Percentiles rank a stretch among this genome's conserved stretches.
phyloP scores from a whole-genome alignment of 2,329 filamentous ascomycete genomes.

The Cytospora mali region DNA sequence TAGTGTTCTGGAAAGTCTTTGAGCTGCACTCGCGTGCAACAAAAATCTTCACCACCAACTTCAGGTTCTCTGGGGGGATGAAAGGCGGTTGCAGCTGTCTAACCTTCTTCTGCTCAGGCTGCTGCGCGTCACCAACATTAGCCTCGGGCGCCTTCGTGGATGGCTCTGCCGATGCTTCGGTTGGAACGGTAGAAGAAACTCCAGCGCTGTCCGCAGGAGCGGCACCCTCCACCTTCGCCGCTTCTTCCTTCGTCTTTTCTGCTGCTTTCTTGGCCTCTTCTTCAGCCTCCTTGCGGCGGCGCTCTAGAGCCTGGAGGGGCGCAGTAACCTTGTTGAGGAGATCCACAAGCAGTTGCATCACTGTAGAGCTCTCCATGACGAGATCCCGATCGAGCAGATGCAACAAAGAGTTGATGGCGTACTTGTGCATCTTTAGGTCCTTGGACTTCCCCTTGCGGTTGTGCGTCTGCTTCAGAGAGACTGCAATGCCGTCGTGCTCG shows the following conservation, averaged over 20 bases:
- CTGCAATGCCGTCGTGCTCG: slow-evolving; percentile 79
- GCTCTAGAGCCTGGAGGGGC: slow-evolving; percentile 79
- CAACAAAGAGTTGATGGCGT: slow-evolving; percentile 87
- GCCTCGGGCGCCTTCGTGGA: slow-evolving; percentile 34
- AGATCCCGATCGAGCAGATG: slow-evolving; percentile 88
- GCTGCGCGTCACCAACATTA: slow-evolving; percentile 40
- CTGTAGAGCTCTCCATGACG: slow-evolving; percentile 94
- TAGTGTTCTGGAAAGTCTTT: slow-evolving; percentile 96
- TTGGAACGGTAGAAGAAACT: not conserved
- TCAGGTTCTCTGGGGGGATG: slow-evolving; percentile 86
- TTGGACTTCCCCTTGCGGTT: slow-evolving; percentile 87
- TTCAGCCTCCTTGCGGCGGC: slow-evolving; percentile 75
- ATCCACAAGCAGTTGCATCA: slow-evolving; percentile 91
- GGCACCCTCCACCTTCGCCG: slow-evolving; percentile 29
- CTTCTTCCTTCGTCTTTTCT: slow-evolving; percentile 38
- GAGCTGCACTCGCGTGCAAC: slow-evolving; percentile 94
- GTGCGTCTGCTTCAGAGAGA: slow-evolving; percentile 73
- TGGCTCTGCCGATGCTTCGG: slow-evolving; percentile 33
- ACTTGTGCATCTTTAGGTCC: slow-evolving; percentile 82
- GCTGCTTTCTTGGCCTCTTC: slow-evolving; percentile 54
- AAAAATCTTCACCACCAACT: slow-evolving; percentile 93
- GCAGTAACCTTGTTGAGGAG: slow-evolving; percentile 86
- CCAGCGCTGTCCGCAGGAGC: slow-evolving; percentile 26
- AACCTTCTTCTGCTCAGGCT: slow-evolving; percentile 51
- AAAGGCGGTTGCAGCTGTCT: slow-evolving; percentile 75